These are phyloP conservation scores for Ganoderma leucocontextum DNA, from an alignment of 1,284 basidiomycete species.

Conservation along the genomic window DNA sequence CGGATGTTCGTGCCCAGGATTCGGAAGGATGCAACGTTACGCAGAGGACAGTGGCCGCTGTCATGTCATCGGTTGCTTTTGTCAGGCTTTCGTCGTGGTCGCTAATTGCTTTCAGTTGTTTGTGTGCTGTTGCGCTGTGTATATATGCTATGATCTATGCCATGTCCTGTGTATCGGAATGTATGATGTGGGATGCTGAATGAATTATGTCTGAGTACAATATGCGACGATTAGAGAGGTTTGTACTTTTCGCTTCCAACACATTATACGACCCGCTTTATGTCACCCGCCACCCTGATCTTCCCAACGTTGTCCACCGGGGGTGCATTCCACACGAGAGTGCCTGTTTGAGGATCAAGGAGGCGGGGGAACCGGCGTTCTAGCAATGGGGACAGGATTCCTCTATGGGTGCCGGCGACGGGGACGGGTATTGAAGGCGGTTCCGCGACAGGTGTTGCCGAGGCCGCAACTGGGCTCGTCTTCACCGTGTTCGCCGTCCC, in stretches of 20 bases:
- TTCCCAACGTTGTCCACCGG: conserved; percentile 65
- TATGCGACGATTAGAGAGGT: conserved; percentile 16
- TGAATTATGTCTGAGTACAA: conserved; percentile 29
- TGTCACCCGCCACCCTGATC: conserved; percentile 32
- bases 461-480: neutral
- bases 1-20: conserved; percentile 27
- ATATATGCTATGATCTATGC: conserved; percentile 10
- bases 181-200: conserved; percentile 11
- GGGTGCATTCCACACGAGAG: conserved; percentile 75
- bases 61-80: conserved; percentile 15
- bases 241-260: conserved; percentile 24
- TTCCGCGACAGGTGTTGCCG: conserved; percentile 1
- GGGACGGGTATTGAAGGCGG: conserved; percentile 17
- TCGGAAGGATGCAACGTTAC: conserved; percentile 12
- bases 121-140: conserved; percentile 11
- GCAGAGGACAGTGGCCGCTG: conserved; percentile 8
- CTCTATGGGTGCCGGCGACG: conserved; percentile 36
- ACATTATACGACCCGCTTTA: conserved; percentile 19
- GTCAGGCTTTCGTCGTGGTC: conserved; percentile 13
- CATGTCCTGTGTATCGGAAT: conserved; percentile 1
- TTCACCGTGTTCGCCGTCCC: conserved; percentile 22
- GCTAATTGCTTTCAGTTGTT: conserved; percentile 9
- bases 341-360: conserved; percentile 66
- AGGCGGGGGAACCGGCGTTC: conserved; percentile 56
- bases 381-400: conserved; percentile 56